Percentiles rank a stretch among this genome's conserved stretches.
Evolutionary conservation across 2,329 filamentous ascomycete genomes (phyloP).

Genomic region (Sarocladium oryzae): DNA sequence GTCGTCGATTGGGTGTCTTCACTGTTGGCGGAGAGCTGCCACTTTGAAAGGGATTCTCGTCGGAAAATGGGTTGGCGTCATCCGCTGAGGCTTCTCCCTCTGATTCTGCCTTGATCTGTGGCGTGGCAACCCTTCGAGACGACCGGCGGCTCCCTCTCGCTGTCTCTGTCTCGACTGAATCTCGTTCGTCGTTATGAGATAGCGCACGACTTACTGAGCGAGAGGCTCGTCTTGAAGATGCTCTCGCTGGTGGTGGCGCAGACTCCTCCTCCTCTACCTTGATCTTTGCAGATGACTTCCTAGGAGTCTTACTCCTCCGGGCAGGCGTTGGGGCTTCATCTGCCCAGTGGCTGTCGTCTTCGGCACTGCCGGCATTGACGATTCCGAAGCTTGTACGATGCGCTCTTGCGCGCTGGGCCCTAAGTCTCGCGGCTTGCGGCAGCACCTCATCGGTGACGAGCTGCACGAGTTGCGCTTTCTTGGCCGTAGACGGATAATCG

Average conservation of each 20-base stretch:
- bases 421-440: conserved; percentile 70
- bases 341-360: conserved; percentile 56
- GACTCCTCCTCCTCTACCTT: conserved; percentile 46
- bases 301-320: conserved; percentile 48
- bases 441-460: conserved; percentile 75
- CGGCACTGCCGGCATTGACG: conserved; percentile 57
- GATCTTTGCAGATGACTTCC: conserved; percentile 45
- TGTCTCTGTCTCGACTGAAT: conserved; percentile 26
- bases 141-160: conserved; percentile 43
- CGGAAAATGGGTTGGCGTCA: conserved; percentile 51
- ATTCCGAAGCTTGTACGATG: conserved; percentile 88
- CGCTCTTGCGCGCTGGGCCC: conserved; percentile 67
- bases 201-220: conserved; percentile 50
- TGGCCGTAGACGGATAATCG: conserved; percentile 78
- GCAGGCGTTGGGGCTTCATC: conserved; percentile 49
- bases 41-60: conserved; percentile 91
- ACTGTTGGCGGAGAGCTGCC: conserved; percentile 61
- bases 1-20: conserved; percentile 43
- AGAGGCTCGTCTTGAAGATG: conserved; percentile 48
- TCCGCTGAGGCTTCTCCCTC: conserved; percentile 48
- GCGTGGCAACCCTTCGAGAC: conserved; percentile 37
- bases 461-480: conserved; percentile 81
- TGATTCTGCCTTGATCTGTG: conserved; percentile 48
- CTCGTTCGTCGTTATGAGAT: conserved; percentile 40
- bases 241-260: conserved; percentile 29